Evolutionary conservation across 805 yeast genomes (phyloP).

Genomic region (Middelhovenomyces tepae): DNA sequence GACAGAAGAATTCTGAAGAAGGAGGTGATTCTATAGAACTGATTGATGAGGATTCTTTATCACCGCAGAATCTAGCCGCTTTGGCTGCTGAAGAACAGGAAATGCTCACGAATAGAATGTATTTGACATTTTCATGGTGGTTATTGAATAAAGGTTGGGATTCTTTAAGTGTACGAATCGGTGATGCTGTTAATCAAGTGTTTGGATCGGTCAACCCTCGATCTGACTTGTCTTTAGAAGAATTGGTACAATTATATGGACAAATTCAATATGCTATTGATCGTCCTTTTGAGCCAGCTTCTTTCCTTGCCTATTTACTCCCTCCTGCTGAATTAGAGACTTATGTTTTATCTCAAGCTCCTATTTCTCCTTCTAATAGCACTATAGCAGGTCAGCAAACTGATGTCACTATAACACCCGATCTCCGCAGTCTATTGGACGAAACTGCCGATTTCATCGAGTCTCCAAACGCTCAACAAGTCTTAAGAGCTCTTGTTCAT

Average conservation of each 20-base stretch:
- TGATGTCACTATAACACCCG: constrained; percentile 14
- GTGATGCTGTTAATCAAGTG: constrained; percentile 46
- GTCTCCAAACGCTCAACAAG: constrained; percentile 32
- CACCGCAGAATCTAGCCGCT: constrained; percentile 16
- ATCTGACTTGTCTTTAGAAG: constrained; percentile 55
- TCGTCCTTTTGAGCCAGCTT: constrained; percentile 14
- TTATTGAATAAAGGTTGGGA: constrained; percentile 79
- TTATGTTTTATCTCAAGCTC: constrained; percentile 44
- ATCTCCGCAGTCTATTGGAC: constrained; percentile 30
- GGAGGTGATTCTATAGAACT: constrained; percentile 16
- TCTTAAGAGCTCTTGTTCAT: constrained; percentile 33
- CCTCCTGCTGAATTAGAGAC: constrained; percentile 47
- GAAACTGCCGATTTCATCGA: constrained; percentile 37
- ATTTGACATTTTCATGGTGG: constrained; percentile 90
- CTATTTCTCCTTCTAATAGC: constrained; percentile 15
- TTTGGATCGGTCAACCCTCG: constrained; percentile 64
- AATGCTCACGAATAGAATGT: constrained; percentile 56
- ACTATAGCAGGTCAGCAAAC: constrained; percentile 13
- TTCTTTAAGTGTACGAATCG: constrained; percentile 43
- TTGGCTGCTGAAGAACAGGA: constrained; percentile 20
- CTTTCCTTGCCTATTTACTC: constrained; percentile 31
- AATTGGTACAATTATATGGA: constrained; percentile 37
- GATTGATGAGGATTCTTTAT: constrained; percentile 23
- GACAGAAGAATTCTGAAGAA: too few species aligned
- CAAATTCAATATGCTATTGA: constrained; percentile 30